A percentile compares a stretch with the other conserved stretches of the same genome.
Evolutionary conservation across 371 early-diverging fungal species (phyloP).

Genomic region (Apophysomyces sp.): DNA sequence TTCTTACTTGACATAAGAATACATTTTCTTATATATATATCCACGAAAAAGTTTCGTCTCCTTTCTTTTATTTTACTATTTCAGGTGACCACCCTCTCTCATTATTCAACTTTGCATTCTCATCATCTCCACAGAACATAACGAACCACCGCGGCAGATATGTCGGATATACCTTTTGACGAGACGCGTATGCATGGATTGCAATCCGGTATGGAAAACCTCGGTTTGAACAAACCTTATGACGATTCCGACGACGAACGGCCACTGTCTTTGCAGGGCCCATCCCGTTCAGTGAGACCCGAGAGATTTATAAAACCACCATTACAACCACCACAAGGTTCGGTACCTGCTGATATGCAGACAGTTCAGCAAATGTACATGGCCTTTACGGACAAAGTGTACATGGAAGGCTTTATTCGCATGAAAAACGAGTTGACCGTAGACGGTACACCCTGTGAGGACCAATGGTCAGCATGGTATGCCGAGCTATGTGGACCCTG

Average conservation of each 20-base stretch:
- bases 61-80: background rate
- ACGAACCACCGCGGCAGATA: background rate
- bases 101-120: background rate
- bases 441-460: constrained; percentile 49
- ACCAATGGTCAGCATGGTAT: constrained; percentile 68
- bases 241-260: constrained; percentile 18
- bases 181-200: background rate
- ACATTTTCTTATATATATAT: background rate
- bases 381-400: constrained; percentile 60
- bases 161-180: background rate
- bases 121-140: background rate
- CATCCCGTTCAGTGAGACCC: constrained; percentile 26
- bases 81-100: background rate
- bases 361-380: constrained; percentile 44
- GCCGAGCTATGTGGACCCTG: constrained; percentile 68
- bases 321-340: constrained; percentile 17
- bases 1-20: background rate
- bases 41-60: background rate
- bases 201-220: background rate
- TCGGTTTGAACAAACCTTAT: background rate
- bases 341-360: constrained; percentile 31
- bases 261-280: constrained; percentile 5
- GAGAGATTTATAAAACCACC: constrained; percentile 38
- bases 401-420: constrained; percentile 65
- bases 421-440: constrained; percentile 61